phyloP scores from a whole-genome alignment of 371 early-diverging fungal species.

The Lichtheimia corymbifera region DNA sequence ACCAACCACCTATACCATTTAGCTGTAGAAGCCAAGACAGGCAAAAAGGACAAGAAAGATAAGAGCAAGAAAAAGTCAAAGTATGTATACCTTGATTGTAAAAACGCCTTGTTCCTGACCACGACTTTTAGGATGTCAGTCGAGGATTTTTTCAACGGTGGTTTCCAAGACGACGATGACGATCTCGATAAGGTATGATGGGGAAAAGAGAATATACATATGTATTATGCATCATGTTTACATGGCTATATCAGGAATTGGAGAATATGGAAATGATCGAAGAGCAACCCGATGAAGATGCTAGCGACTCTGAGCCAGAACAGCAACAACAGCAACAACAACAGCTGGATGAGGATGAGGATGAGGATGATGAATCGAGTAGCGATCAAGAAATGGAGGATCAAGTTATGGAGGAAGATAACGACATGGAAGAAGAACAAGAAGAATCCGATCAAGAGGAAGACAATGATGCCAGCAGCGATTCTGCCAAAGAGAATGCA shows the following conservation, averaged over 20 bases:
- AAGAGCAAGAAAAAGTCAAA: background rate
- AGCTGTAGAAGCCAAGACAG: background rate
- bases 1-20: background rate
- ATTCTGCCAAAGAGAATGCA: constrained; percentile 22
- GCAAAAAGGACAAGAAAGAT: background rate
- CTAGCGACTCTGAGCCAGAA: constrained; percentile 12
- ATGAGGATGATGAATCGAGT: background rate
- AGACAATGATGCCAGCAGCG: constrained; percentile 13
- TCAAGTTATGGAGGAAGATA: constrained; percentile 5
- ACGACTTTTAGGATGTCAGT: constrained; percentile 21
- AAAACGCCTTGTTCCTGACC: background rate
- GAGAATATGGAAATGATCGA: constrained; percentile 11
- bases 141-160: constrained; percentile 27
- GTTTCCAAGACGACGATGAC: constrained; percentile 15
- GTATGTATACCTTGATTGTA: background rate
- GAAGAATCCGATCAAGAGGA: constrained; percentile 20
- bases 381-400: constrained; percentile 17
- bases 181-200: constrained; percentile 15
- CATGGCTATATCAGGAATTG: background rate
- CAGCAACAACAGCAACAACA: constrained; percentile 4
- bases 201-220: background rate
- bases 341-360: constrained; percentile 8
- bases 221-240: background rate
- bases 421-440: constrained; percentile 5
- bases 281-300: constrained; percentile 11